A percentile compares a stretch with the other conserved stretches of the same genome.
Conservation (phyloP, 768 basidiomycete genomes). For the Boletus rex-veris region DNA sequence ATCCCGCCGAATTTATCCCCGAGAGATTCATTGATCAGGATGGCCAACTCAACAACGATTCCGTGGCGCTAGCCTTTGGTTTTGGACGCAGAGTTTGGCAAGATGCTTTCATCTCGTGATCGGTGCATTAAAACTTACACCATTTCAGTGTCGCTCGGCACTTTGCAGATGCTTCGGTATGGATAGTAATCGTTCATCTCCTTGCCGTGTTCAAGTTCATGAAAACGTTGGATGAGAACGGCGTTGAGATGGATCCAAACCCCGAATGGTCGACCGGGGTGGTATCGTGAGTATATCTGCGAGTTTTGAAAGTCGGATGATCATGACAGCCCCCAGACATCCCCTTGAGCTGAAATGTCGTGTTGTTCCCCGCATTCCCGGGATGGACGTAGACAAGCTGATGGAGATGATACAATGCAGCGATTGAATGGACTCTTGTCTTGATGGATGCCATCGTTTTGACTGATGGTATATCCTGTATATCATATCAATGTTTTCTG, state of each 20-base stretch:
- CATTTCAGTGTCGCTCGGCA: slow-evolving; percentile 25
- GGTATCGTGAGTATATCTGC: slow-evolving; percentile 22
- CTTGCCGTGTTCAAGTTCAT: slow-evolving; percentile 29
- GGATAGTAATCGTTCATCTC: slow-evolving; percentile 30
- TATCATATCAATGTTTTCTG: too few species aligned
- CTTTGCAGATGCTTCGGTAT: slow-evolving; percentile 32
- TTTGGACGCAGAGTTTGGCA: slow-evolving; percentile 31
- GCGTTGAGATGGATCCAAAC: slow-evolving; percentile 22
- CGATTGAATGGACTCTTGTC: slow-evolving; percentile 6
- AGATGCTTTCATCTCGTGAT: not conserved
- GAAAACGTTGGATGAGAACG: slow-evolving; percentile 27
- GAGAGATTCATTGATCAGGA: slow-evolving; percentile 27
- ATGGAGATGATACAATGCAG: slow-evolving; percentile 9
- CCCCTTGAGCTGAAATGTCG: slow-evolving; percentile 29
- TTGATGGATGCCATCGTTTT: too few species aligned
- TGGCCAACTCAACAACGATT: slow-evolving; percentile 26
- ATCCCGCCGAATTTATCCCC: slow-evolving; percentile 26
- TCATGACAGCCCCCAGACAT: slow-evolving; percentile 16
- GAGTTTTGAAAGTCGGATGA: slow-evolving; percentile 1
- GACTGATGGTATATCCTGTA: too few species aligned
- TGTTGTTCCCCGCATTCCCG: slow-evolving; percentile 20
- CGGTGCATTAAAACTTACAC: not conserved
- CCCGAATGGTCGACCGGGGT: slow-evolving; percentile 30
- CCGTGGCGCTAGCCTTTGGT: slow-evolving; percentile 23
- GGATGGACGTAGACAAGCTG: slow-evolving; percentile 14